Percentiles rank a stretch among this genome's conserved stretches.
Evolutionary conservation across 2,329 filamentous ascomycete genomes (phyloP).

Genomic region (Ploettnerulaceae sp.): DNA sequence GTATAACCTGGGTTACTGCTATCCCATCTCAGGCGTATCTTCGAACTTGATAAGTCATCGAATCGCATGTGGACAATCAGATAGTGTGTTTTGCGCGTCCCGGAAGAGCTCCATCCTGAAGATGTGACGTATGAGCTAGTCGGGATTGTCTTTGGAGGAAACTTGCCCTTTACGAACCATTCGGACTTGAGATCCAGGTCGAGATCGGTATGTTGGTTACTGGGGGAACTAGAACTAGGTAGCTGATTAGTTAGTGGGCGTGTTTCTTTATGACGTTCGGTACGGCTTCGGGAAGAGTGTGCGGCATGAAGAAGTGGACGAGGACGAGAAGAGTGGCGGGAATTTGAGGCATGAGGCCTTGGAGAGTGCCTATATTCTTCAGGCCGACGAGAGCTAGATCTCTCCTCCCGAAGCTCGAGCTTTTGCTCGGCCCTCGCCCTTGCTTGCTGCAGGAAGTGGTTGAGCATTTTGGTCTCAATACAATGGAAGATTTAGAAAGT

Average conservation of each 20-base stretch:
- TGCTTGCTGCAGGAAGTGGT: too few relatives aligned
- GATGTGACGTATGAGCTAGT: slow-evolving; percentile 15
- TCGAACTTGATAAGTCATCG: slow-evolving; percentile 32
- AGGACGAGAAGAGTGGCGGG: neutral
- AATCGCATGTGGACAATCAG: slow-evolving; percentile 33
- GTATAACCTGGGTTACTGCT: slow-evolving; percentile 30
- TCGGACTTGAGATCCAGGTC: slow-evolving; percentile 32
- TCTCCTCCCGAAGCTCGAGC: too few relatives aligned
- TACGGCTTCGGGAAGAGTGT: neutral
- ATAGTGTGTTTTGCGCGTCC: slow-evolving; percentile 29
- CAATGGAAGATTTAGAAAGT: too few relatives aligned
- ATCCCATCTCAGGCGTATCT: slow-evolving; percentile 36
- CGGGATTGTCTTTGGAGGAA: slow-evolving; percentile 26
- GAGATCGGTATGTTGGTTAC: slow-evolving; percentile 21
- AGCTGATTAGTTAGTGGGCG: slow-evolving; percentile 21
- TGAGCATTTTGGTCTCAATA: too few relatives aligned
- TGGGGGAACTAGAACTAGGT: slow-evolving; percentile 10
- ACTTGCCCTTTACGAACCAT: slow-evolving; percentile 32
- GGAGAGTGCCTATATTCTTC: too few relatives aligned
- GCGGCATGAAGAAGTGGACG: neutral
- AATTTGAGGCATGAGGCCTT: neutral
- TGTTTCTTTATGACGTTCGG: neutral
- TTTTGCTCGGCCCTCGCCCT: too few relatives aligned
- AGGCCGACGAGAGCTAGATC: too few relatives aligned
- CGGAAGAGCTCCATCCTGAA: slow-evolving; percentile 26